These are phyloP conservation scores for Penicillium angulare DNA, from an alignment of 495 filamentous ascomycete genomes.

Conservation along the genomic window DNA sequence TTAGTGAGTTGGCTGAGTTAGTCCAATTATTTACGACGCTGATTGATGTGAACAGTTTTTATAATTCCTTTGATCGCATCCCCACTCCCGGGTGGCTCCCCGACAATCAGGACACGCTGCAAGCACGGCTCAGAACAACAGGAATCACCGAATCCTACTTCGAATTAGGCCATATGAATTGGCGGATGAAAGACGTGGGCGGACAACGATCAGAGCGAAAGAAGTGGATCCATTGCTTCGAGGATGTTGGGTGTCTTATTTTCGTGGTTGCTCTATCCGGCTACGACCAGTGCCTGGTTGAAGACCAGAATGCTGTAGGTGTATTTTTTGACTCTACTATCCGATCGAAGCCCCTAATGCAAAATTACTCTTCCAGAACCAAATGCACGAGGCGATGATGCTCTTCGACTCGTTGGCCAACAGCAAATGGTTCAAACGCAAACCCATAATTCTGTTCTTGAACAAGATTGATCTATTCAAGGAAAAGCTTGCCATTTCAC, in stretches of 20 bases:
- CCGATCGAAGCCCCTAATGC: neutral
- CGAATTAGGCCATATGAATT: slow-evolving; percentile 90
- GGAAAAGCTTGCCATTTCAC: slow-evolving; percentile 75
- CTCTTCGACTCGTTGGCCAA: slow-evolving; percentile 98
- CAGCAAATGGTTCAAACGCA: slow-evolving; percentile 95
- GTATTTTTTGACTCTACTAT: neutral
- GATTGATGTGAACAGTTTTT: slow-evolving; percentile 64
- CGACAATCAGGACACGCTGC: slow-evolving; percentile 92
- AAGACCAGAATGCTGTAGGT: slow-evolving; percentile 95
- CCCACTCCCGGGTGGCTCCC: slow-evolving; percentile 86
- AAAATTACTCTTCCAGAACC: slow-evolving; percentile 66
- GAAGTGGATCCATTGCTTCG: slow-evolving; percentile 99
- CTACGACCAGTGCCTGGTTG: slow-evolving; percentile 94
- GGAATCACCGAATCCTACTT: slow-evolving; percentile 98
- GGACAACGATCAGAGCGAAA: slow-evolving; percentile 96
- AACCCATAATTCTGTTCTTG: slow-evolving; percentile 94
- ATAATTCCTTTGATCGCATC: slow-evolving; percentile 82
- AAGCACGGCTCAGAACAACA: slow-evolving; percentile 88
- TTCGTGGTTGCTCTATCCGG: slow-evolving; percentile 96
- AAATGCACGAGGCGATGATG: slow-evolving; percentile 99
- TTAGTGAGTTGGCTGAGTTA: no score
- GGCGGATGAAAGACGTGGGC: slow-evolving; percentile 98
- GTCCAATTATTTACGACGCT: slow-evolving; percentile 52
- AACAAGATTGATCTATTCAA: slow-evolving; percentile 99
- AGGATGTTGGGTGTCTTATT: slow-evolving; percentile 89